A percentile compares a stretch with the other conserved stretches of the same genome.
Conservation (phyloP, 257 asterid species). For the Linderniella brevidens region DNA sequence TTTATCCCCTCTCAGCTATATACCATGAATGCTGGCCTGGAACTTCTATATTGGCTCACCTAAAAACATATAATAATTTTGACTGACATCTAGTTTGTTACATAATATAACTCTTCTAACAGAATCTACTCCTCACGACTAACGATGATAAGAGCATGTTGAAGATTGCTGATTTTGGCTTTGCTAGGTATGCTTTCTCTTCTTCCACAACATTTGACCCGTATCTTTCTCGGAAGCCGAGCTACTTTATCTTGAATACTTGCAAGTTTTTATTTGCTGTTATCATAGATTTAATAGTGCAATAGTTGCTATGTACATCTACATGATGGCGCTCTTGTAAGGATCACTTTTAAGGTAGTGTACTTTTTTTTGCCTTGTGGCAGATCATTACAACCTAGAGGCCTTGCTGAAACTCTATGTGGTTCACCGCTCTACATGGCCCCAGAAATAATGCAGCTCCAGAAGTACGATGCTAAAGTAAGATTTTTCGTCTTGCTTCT, state of each 20-base stretch:
- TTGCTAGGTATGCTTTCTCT: constrained; percentile 67
- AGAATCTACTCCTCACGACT: constrained; percentile 39
- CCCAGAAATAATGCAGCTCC: constrained; percentile 93
- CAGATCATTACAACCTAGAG: constrained; percentile 84
- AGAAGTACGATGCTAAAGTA: constrained; percentile 96
- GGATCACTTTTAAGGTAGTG: no score
- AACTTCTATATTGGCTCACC: background rate
- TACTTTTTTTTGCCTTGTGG: constrained; percentile 6
- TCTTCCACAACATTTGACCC: constrained; percentile 3
- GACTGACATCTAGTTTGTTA: background rate
- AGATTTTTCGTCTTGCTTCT: constrained; percentile 11
- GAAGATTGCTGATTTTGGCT: constrained; percentile 58
- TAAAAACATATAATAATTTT: no score
- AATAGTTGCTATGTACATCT: no score
- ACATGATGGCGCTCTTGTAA: no score
- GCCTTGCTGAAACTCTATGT: constrained; percentile 87
- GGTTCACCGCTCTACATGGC: constrained; percentile 99
- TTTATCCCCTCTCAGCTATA: constrained; percentile 1
- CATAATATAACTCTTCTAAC: constrained; percentile 9
- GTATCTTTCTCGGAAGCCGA: background rate
- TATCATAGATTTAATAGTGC: no score
- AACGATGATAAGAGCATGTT: constrained; percentile 23
- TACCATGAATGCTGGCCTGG: background rate
- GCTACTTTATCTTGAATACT: background rate
- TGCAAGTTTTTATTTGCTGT: background rate